Base-by-base conservation (phyloP, 768 basidiomycete genomes). In the Tricholomella constricta region DNA sequence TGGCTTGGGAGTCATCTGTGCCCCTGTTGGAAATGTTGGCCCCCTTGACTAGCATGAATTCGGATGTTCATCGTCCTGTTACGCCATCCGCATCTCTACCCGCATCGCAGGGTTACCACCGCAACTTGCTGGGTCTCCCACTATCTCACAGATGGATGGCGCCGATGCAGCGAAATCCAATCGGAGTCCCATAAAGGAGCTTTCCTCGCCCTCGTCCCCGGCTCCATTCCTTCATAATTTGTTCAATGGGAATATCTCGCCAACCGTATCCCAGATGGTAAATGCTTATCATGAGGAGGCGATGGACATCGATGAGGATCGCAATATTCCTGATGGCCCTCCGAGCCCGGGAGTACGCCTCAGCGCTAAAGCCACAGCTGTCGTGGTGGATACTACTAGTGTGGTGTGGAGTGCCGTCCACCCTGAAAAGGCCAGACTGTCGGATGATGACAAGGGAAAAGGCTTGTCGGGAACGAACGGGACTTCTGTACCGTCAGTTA, bases 381-480 rank as follows among this genome's bases (percentile, higher is more conserved):
- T 77, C 52, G 74, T 81, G 4, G 63, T 86, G 29, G 76, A 72
- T 59, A 88, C 87, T 0, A 68, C 73, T 4, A 66, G 70, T 4
- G 80, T 85, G 2, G 62, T 69, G 1, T 88, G 85, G 70, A 66
- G 52, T 26, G 58, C 9, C 6, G 14, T 45, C 12, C 47, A n/a
- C 49, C 48, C 17, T 48, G 54, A 29, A 55, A 57, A 41, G 57
- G 50, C 43, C 14, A 43, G 47, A n/a, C n/a, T n/a, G n/a, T n/a
- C n/a, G n/a, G n/a, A n/a, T n/a, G n/a, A n/a, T 49, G 52, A 29
- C 52, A 57, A 43, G 56, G 50, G 41, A 19, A 41, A 46, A 8
- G 63, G 59, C 19, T 68, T 67, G 22, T 68, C 69, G 19, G 62
- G 61, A 55, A 85, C 81, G 69, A 78, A 75, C 32, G 49, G 68